Percentiles rank a stretch among this genome's conserved stretches.
Evolutionary conservation across 1,284 basidiomycete species (phyloP).

Genomic region (Coniferiporia sulphurascens): DNA sequence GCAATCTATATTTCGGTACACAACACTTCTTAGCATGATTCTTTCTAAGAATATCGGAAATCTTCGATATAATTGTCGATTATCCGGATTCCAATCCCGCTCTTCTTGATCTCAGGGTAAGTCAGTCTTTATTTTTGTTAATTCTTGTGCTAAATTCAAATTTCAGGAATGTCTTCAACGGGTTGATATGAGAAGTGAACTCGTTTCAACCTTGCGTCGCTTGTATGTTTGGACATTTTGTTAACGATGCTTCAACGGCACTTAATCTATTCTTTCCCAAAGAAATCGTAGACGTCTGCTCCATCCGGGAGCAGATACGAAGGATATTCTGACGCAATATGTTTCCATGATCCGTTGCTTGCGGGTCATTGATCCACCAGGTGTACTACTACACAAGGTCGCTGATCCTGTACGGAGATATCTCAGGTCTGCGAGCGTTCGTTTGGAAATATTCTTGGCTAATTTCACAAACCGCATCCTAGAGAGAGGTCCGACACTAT

Average conservation of each 20-base stretch:
- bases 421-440: slow-evolving; percentile 50
- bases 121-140: slow-evolving; percentile 19
- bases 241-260: not conserved
- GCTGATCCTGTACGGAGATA: slow-evolving; percentile 88
- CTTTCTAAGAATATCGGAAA: slow-evolving; percentile 66
- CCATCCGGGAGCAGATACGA: slow-evolving; percentile 95
- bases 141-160: not conserved
- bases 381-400: slow-evolving; percentile 88
- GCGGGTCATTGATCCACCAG: slow-evolving; percentile 86
- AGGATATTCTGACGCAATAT: slow-evolving; percentile 88
- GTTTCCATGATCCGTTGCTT: slow-evolving; percentile 93
- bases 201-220: slow-evolving; percentile 67
- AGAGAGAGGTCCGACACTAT: slow-evolving; percentile 89
- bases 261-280: slow-evolving; percentile 3
- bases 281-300: slow-evolving; percentile 85
- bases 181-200: slow-evolving; percentile 68
- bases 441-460: not conserved
- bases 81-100: slow-evolving; percentile 86
- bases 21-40: not conserved
- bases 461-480: slow-evolving; percentile 4
- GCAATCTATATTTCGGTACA: not conserved
- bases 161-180: slow-evolving; percentile 69
- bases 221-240: slow-evolving; percentile 54
- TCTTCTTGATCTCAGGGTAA: slow-evolving; percentile 81
- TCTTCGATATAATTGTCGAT: slow-evolving; percentile 95